Base-by-base conservation (phyloP, 2,329 filamentous ascomycete genomes). In the Lachnellula hyalina region DNA sequence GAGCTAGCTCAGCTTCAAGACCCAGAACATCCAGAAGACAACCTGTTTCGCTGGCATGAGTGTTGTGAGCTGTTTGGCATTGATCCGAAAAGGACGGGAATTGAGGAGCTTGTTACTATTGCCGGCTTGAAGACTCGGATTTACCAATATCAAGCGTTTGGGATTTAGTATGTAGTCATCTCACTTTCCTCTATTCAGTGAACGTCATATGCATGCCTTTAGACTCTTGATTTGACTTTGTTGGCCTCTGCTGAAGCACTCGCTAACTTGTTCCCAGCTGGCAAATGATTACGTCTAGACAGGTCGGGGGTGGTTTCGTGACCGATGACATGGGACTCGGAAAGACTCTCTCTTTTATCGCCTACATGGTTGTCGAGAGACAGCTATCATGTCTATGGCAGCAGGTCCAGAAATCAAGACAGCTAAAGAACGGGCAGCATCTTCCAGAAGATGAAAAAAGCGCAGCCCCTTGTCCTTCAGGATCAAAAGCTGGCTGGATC, bases 301-400 rank as follows among this genome's bases (percentile, higher is more conserved):
- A 88, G 61, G 82, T 83, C 2, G 75, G 83, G 7, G 87, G 87
- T 28, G 73, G 66, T 47, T 75, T 82, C 14, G 62, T 82, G 0
- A 78, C 77, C 0, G 79, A 82, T 59, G 78, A 81, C 49, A 81
- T 81, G 78, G 79, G 79, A 53, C 59, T 36, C 3, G 59, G 28
- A 32, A 32, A 32, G 28, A 32, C 28, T 4, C 28, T 32, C 9
- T 32, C 28, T 0, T 32, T 32, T 12, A 32, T 32, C 28, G 28
- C 28, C 4, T 32, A 32, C 28, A 32, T 32, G 9, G 28, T 32
- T 12, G 28, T 32, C 2, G 28, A 61, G 48, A 49, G 57, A 17
- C 59, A 61, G 28, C 57, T 61, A 11, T 47, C 44, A 4, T 25
- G 49, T 5, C 41, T 61, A 2, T 56, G 55, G 51, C 28, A 49